Evolutionary conservation across 2,329 filamentous ascomycete species (phyloP).

Genomic region (Thermochaetoides dissita): DNA sequence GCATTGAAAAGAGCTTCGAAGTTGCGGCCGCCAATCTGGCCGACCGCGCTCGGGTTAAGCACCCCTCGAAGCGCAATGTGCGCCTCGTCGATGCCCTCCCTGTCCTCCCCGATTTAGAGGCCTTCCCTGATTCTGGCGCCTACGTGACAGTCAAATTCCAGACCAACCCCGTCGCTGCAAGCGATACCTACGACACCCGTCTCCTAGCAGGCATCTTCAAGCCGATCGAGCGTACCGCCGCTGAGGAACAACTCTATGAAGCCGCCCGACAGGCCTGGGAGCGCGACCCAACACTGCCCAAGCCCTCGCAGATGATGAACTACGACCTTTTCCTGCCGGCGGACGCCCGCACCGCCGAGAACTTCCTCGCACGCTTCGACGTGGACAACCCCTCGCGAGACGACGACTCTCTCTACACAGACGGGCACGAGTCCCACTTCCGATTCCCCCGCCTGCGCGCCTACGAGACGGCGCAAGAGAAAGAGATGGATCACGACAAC

Average conservation of each 20-base stretch:
- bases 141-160: constrained; percentile 58
- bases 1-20: constrained; percentile 50
- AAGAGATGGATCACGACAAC: constrained; percentile 39
- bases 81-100: constrained; percentile 46
- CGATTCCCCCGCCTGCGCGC: constrained; percentile 47
- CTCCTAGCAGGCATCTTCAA: constrained; percentile 48
- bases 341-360: constrained; percentile 30
- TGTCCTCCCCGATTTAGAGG: constrained; percentile 50
- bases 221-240: constrained; percentile 41
- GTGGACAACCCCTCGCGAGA: constrained; percentile 40
- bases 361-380: constrained; percentile 49
- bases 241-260: constrained; percentile 38
- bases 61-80: constrained; percentile 44
- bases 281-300: constrained; percentile 41
- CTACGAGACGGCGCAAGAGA: constrained; percentile 49
- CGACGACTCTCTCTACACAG: constrained; percentile 39
- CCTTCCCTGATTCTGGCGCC: constrained; percentile 56
- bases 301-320: constrained; percentile 44
- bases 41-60: constrained; percentile 39
- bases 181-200: constrained; percentile 42
- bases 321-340: constrained; percentile 54
- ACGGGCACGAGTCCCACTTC: constrained; percentile 26
- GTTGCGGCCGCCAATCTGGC: constrained; percentile 39
- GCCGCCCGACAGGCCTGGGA: constrained; percentile 39
- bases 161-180: constrained; percentile 45